Evolutionary conservation across 2,329 filamentous ascomycete genomes (phyloP).

Genomic region (Diplodia intermedia): DNA sequence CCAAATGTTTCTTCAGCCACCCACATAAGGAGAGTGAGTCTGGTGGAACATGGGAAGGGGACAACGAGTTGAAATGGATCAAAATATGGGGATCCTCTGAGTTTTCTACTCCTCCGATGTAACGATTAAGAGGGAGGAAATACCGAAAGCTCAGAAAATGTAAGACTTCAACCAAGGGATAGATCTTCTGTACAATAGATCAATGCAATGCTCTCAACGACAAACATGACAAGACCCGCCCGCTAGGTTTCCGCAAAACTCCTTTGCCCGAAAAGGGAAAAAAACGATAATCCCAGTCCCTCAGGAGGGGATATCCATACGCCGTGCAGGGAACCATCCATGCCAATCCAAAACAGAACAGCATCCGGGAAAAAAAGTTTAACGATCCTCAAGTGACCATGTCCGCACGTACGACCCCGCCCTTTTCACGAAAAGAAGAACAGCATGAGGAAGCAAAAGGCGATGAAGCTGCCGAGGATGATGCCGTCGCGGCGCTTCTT

Average conservation of each 20-base stretch:
- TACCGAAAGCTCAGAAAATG: neutral
- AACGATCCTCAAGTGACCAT: slow-evolving; percentile 1
- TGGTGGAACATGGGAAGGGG: neutral
- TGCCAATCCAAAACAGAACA: slow-evolving; percentile 15
- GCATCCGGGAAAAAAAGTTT: slow-evolving; percentile 25
- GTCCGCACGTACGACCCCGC: slow-evolving; percentile 33
- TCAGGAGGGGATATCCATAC: slow-evolving; percentile 24
- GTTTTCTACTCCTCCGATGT: neutral
- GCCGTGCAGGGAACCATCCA: slow-evolving; percentile 21
- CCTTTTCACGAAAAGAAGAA: slow-evolving; percentile 60
- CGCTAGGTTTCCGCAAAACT: slow-evolving; percentile 16
- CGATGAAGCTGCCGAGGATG: slow-evolving; percentile 90
- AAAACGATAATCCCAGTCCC: slow-evolving; percentile 2
- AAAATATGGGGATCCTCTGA: neutral
- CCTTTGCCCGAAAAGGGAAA: slow-evolving; percentile 2
- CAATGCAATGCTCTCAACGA: slow-evolving; percentile 29
- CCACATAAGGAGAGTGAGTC: neutral
- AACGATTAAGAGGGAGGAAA: neutral
- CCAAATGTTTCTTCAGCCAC: neutral
- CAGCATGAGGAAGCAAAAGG: slow-evolving; percentile 86
- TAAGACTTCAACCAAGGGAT: slow-evolving; percentile 34
- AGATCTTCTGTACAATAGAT: slow-evolving; percentile 42
- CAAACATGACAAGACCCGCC: slow-evolving; percentile 6
- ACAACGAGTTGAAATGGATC: neutral
- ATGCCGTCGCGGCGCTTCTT: slow-evolving; percentile 95